Evolutionary conservation across 495 filamentous ascomycete genomes (phyloP).

Genomic region (Trichocladium antarcticum): DNA sequence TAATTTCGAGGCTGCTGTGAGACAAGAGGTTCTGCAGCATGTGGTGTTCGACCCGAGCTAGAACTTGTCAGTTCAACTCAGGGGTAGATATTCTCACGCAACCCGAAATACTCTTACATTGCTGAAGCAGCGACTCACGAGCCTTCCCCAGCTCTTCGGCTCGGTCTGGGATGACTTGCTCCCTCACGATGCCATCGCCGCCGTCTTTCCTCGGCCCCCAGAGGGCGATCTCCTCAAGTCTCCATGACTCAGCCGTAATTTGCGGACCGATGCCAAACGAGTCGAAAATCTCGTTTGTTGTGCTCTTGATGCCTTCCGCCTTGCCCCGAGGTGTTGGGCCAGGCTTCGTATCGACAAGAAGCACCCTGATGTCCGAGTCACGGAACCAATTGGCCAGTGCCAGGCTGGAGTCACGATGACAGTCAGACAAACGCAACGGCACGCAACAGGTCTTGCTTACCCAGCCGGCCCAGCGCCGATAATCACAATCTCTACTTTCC

Average conservation of each 20-base stretch:
- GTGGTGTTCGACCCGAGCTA: constrained; percentile 30
- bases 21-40: constrained; percentile 26
- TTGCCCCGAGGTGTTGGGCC: constrained; percentile 8
- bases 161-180: constrained; percentile 13
- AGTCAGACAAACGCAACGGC: constrained; percentile 40
- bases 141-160: constrained; percentile 11
- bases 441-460: constrained; percentile 40
- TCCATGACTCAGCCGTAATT: constrained; percentile 13
- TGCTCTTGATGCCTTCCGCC: constrained; percentile 16
- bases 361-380: constrained; percentile 6
- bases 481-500: constrained; percentile 43
- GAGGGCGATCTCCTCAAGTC: constrained; percentile 14
- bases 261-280: constrained; percentile 12
- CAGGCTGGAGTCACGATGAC: constrained; percentile 28
- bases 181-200: constrained; percentile 11
- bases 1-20: constrained; percentile 31
- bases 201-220: constrained; percentile 7
- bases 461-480: constrained; percentile 59
- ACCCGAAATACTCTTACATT: constrained; percentile 1
- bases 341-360: constrained; percentile 13
- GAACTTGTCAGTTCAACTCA: constrained; percentile 33
- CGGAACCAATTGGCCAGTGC: constrained; percentile 16
- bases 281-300: constrained; percentile 15
- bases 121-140: constrained; percentile 12
- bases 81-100: constrained; percentile 1